Base-by-base conservation (phyloP, 371 early-diverging fungal genomes). In the Fennellomyces sp. region DNA sequence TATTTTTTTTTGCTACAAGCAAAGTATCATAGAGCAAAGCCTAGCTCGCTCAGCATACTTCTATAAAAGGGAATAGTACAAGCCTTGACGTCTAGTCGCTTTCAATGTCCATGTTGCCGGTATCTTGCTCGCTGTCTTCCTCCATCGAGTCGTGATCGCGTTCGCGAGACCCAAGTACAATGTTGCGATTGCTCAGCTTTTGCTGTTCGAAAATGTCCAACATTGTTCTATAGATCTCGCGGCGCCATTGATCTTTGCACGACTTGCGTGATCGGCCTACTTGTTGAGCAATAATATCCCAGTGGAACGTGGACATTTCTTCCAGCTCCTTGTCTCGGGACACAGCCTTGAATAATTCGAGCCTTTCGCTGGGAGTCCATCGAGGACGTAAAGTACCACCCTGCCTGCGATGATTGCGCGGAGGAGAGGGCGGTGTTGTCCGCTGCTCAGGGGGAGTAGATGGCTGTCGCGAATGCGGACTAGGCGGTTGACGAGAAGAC, bases 161-260 rank as follows among this genome's bases (percentile, higher is more conserved):
- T n/a, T n/a, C n/a, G n/a, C n/a, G n/a, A n/a, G n/a, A n/a, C n/a
- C n/a, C n/a, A n/a, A n/a, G n/a, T n/a, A n/a, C n/a, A n/a, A n/a
- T n/a, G n/a, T n/a, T n/a, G n/a, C n/a, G n/a, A n/a, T n/a, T n/a
- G n/a, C n/a, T n/a, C n/a, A n/a, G n/a, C n/a, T n/a, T n/a, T n/a
- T n/a, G n/a, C n/a, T n/a, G n/a, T n/a, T n/a, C n/a, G 35, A 33
- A 13, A 33, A 33, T 6, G 6, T 33, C 35, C 35, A 6, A 13
- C 8, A 33, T 33, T 8, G 13, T 33, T 13, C 13, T 33, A 19
- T 21, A 33, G 10, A 57, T 52, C 27, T 70, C 78, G 12, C 75
- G 72, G 57, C 74, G 60, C 78, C 78, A 78, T 50, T 78, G 78
- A 63, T 75, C 75, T 26, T 78, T 78, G 27, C 78, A 78, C 2